Base-by-base conservation (phyloP, 805 yeast genomes). In the Priceomyces carsonii region DNA sequence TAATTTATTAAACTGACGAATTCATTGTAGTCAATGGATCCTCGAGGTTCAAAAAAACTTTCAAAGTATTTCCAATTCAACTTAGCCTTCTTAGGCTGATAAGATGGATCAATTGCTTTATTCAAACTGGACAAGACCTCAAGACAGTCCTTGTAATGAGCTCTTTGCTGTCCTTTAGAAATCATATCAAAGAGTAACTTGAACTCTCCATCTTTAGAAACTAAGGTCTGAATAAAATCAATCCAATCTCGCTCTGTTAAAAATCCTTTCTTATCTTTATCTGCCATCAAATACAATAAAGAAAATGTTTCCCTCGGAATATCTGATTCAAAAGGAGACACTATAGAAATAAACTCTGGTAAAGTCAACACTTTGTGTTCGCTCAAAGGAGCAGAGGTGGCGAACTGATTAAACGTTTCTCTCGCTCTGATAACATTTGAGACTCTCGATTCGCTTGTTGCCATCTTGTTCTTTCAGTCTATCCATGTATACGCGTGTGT, bases 251-350 rank as follows among this genome's bases (percentile, higher is more conserved):
- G 57, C 32, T 80, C 66, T 18, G 77, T 71, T 32, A 87, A 69
- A 40, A 71, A 80, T 6, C 96, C 97, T 45, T 78, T 77, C 37
- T 72, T 68, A 25, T 73, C 69, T 39, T 77, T 77, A 62, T 91
- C 98, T 10, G 95, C 87, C 18, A 88, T 79, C 38, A 84, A 69
- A 55, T 85, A 91, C 32, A 91, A 78, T 41, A 90, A 71, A 5
- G 71, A 53, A 35, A 55, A 66, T 5, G 69, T 46, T 28, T 57
- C 58, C 33, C 50, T 59, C 12, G 70, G 66, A 28, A 68, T 50
- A 43, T 68, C 74, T 21, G 61, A 48, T 24, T 62, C 60, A 40
- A 64, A 68, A 8, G 74, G 74, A 19, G 72, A 55, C 39, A 68
- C 54, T 26, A 68, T 51, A 23, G 65, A 48, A 20, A 60, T 53